Base-by-base conservation (phyloP, 1,284 basidiomycete species). In the Ganoderma multipileum region DNA sequence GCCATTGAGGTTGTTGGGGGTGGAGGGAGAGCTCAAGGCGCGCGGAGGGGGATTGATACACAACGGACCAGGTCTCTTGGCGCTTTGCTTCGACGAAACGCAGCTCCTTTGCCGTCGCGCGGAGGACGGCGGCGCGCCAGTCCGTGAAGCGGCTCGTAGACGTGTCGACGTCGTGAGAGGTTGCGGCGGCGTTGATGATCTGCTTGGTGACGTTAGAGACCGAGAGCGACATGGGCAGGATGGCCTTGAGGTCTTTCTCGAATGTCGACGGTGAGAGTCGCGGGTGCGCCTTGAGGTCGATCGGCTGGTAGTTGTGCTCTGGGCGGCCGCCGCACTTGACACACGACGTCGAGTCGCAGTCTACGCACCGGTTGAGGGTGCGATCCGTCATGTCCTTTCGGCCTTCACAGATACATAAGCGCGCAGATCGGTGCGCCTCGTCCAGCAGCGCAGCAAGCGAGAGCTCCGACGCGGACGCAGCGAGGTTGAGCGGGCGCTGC, bases 391-490 rank as follows among this genome's bases (percentile, higher is more conserved):
- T 91, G 68, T 89, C 92, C 39, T 89, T 87, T 18, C 95, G 91
- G 2, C 96, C 97, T 80, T 98, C 97, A 77, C 96, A 98, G 30
- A 86, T 84, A 77, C 96, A 98, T 33, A 96, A 87, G 28, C 96
- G 89, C 3, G 90, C 85, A 71, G 93, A 96, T 70, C 85, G 84
- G 68, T 87, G 81, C 0, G 96, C 96, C 16, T 87, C 82, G 8
- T 79, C 78, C 38, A 98, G 84, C 18, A 98, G 82, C 23, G 86
- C 82, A 1, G 81, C 33, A 42, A 96, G 82, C 1, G 88, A 79
- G 20, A 80, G 78, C 12, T 81, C 76, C 23, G 83, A 80, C 16
- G 68, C 64, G 0, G 86, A 85, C 63, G 88, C 85, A 0, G 91
- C 87, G 28, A 97, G 83, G 76, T 96, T 90, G 30, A 97, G 83